Evolutionary conservation across 176 grass and related monocot genomes (phyloP).

Genomic region (Olyra latifolia): DNA sequence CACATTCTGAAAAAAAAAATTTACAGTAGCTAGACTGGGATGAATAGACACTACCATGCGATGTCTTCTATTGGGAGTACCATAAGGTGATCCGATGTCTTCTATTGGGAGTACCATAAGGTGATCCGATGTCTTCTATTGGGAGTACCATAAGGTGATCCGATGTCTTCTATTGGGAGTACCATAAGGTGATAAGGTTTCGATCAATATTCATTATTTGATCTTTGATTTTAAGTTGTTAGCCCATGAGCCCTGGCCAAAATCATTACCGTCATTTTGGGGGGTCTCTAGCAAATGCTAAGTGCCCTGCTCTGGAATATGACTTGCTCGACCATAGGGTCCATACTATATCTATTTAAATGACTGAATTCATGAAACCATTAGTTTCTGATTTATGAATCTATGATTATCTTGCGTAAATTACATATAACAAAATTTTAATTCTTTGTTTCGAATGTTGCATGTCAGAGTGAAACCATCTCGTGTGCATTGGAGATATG

Average conservation of each 20-base stretch:
- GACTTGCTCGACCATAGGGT: background rate
- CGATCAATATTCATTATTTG: too few species aligned
- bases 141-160: too few species aligned
- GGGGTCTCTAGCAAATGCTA: conserved; percentile 17
- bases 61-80: too few species aligned
- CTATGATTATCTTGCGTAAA: background rate
- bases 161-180: too few species aligned
- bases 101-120: too few species aligned
- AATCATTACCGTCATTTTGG: background rate
- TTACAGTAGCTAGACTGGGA: background rate
- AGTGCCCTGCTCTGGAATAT: background rate
- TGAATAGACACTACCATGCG: too few species aligned
- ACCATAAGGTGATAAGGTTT: too few species aligned
- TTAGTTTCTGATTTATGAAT: conserved; percentile 6
- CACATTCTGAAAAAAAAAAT: conserved; percentile 1
- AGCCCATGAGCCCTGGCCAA: background rate
- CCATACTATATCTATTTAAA: background rate
- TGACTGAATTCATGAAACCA: background rate
- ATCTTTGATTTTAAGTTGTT: background rate
- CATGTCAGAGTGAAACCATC: background rate
- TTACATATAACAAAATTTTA: background rate
- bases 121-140: too few species aligned
- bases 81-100: too few species aligned
- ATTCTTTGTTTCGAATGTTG: background rate
- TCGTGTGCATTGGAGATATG: background rate